Percentiles rank a stretch among this genome's conserved stretches.
These are phyloP conservation scores for Withania somnifera DNA, from an alignment of 305 asterid species.

Conservation along the genomic window DNA sequence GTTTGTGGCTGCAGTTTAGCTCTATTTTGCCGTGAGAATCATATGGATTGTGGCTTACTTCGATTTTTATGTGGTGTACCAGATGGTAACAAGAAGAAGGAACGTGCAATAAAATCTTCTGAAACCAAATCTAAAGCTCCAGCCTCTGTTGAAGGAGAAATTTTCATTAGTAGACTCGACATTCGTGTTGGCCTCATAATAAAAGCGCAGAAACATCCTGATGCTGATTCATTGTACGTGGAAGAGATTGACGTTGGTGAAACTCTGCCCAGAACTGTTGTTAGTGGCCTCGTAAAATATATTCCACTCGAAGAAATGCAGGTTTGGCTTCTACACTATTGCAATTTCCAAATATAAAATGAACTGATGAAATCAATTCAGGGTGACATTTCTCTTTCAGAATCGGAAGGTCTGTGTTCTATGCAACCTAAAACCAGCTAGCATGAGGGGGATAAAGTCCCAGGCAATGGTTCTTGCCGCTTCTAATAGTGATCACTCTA, in stretches of 20 bases:
- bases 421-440: slow-evolving; percentile 91
- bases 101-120: slow-evolving; percentile 44
- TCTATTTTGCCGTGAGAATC: not conserved
- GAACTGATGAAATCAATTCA: not conserved
- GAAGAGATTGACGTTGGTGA: slow-evolving; percentile 98
- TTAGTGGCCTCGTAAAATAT: slow-evolving; percentile 89
- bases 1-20: not conserved
- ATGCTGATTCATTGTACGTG: slow-evolving; percentile 87
- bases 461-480: slow-evolving; percentile 99
- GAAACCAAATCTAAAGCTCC: slow-evolving; percentile 35
- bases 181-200: slow-evolving; percentile 87
- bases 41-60: not conserved
- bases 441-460: slow-evolving; percentile 90
- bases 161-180: slow-evolving; percentile 65
- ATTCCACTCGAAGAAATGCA: slow-evolving; percentile 92
- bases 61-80: slow-evolving; percentile 2
- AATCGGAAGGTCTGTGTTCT: slow-evolving; percentile 94
- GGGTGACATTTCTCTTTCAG: slow-evolving; percentile 24
- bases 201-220: slow-evolving; percentile 83
- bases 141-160: slow-evolving; percentile 42
- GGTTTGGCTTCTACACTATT: slow-evolving; percentile 31
- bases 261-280: slow-evolving; percentile 80
- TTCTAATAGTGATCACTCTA: slow-evolving; percentile 56
- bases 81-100: slow-evolving; percentile 57
- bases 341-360: not conserved